Percentiles rank a stretch among this genome's conserved stretches.
These are phyloP conservation scores for Eucalyptus regnans DNA, from an alignment of 345 rosid genomes.

Conservation along the genomic window DNA sequence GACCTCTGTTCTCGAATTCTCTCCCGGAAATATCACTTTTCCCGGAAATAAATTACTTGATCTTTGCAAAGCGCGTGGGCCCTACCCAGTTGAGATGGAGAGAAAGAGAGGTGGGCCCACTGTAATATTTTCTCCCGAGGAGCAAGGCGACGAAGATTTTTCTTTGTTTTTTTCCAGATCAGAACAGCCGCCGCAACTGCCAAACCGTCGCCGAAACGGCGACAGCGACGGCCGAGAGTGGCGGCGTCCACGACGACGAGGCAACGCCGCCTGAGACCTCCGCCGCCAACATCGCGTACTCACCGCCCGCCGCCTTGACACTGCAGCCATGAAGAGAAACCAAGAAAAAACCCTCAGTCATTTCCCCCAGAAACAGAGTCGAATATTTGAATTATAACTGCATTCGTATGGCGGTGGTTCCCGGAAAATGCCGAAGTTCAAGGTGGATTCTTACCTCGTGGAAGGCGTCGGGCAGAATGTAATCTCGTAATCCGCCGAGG, in stretches of 20 bases:
- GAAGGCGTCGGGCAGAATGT: conserved; percentile 41
- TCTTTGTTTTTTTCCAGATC: too few species aligned
- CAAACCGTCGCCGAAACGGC: neutral
- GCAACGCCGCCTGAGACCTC: neutral
- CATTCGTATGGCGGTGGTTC: neutral
- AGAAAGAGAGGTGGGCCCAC: neutral
- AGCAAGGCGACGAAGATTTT: neutral
- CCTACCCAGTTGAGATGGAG: neutral
- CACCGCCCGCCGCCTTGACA: neutral
- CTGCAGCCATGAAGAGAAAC: neutral
- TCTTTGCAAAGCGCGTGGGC: neutral
- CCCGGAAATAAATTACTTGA: neutral
- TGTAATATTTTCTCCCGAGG: neutral
- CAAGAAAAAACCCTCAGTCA: neutral
- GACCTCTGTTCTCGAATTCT: neutral
- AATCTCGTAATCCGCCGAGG: conserved; percentile 30
- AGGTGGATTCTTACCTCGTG: conserved; percentile 14
- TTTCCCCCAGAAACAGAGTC: neutral
- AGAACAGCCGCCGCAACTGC: neutral
- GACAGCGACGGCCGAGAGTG: neutral
- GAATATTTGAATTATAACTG: neutral
- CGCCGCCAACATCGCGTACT: neutral
- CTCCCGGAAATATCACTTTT: too few species aligned
- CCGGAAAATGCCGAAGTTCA: neutral
- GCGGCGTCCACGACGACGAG: neutral